phyloP scores from a whole-genome alignment of 2,329 filamentous ascomycete genomes.

The Stachybotrys elegans region DNA sequence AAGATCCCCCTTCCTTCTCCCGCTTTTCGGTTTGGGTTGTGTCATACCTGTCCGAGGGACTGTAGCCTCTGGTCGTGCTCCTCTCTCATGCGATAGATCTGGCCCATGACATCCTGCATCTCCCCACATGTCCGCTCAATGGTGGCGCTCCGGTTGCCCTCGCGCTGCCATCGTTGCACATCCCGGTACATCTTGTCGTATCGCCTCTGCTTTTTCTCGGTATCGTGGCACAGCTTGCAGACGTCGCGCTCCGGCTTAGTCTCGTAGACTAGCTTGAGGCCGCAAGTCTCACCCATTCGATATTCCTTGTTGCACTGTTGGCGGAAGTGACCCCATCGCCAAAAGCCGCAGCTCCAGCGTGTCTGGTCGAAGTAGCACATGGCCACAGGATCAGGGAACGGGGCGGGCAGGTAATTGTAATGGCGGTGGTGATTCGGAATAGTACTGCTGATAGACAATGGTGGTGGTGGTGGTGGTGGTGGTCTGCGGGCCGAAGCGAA shows the following conservation, averaged over 20 bases:
- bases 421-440: conserved; percentile 3
- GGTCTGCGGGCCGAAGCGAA: too few species aligned
- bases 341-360: conserved; percentile 80
- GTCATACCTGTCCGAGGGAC: conserved; percentile 26
- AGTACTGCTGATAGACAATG: neutral
- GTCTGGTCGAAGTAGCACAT: conserved; percentile 98
- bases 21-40: neutral
- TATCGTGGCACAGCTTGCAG: conserved; percentile 85
- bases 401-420: conserved; percentile 10
- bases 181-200: conserved; percentile 69
- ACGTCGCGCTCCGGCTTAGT: conserved; percentile 58
- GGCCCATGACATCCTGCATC: conserved; percentile 58
- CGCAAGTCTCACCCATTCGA: conserved; percentile 93
- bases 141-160: conserved; percentile 68
- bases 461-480: too few species aligned
- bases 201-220: conserved; percentile 76
- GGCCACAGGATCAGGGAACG: conserved; percentile 23
- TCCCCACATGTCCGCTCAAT: conserved; percentile 68
- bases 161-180: conserved; percentile 70
- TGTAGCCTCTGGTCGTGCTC: conserved; percentile 31
- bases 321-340: conserved; percentile 91
- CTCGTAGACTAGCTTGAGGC: conserved; percentile 81
- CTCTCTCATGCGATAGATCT: conserved; percentile 47
- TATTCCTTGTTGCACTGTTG: conserved; percentile 93
- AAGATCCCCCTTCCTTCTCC: too few species aligned